Percentiles rank a stretch among this genome's conserved stretches.
Conservation (phyloP, 176 grass and related monocot species). For the Echinochloa phyllopogon region DNA sequence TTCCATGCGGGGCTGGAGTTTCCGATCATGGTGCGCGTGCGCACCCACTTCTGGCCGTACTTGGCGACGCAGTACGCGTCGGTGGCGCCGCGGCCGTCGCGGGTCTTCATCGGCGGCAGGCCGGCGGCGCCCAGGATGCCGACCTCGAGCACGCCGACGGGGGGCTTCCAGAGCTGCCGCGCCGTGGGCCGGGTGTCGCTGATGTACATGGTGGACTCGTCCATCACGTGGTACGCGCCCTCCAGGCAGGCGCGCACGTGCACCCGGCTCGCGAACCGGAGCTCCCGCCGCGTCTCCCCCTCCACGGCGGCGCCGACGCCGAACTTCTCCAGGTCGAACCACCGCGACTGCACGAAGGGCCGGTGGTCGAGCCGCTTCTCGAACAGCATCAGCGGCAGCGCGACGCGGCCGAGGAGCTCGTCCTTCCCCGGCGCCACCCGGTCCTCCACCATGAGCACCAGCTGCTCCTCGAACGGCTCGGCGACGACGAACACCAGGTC, state of each 20-base stretch:
- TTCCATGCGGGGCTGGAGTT: slow-evolving; percentile 69
- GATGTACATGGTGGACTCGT: slow-evolving; percentile 94
- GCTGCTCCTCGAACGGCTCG: slow-evolving; percentile 96
- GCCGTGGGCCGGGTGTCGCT: slow-evolving; percentile 86
- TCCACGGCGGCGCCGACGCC: slow-evolving; percentile 62
- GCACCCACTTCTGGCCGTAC: slow-evolving; percentile 96
- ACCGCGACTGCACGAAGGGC: slow-evolving; percentile 70
- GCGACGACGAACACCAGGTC: slow-evolving; percentile 91
- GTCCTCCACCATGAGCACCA: slow-evolving; percentile 77
- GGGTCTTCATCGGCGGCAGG: slow-evolving; percentile 77
- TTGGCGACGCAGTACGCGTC: slow-evolving; percentile 92
- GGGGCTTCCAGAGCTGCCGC: slow-evolving; percentile 78
- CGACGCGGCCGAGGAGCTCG: slow-evolving; percentile 73
- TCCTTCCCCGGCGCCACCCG: slow-evolving; percentile 65
- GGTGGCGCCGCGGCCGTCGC: slow-evolving; percentile 65
- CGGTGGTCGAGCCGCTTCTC: slow-evolving; percentile 87
- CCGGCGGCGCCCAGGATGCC: slow-evolving; percentile 74
- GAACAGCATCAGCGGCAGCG: slow-evolving; percentile 64
- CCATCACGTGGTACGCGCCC: slow-evolving; percentile 95
- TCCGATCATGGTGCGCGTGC: slow-evolving; percentile 83
- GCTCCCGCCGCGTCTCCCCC: slow-evolving; percentile 84
- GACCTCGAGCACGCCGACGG: slow-evolving; percentile 77
- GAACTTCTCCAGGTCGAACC: slow-evolving; percentile 91
- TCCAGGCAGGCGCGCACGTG: slow-evolving; percentile 79
- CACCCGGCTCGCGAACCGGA: slow-evolving; percentile 79